Conservation (phyloP, 78 protist species). For the Tieghemostelium lacteum region DNA sequence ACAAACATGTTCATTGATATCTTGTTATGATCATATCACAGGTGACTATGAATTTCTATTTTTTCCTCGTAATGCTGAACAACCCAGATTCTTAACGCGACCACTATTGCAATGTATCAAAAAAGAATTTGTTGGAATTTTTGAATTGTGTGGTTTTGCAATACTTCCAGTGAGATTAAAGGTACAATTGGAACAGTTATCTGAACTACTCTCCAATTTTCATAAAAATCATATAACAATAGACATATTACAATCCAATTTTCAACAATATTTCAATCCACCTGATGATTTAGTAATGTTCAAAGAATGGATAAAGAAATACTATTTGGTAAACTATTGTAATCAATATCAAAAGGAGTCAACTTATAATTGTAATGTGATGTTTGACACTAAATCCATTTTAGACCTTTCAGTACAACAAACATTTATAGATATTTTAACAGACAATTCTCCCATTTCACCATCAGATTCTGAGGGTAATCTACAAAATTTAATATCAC, state of each 20-base stretch:
- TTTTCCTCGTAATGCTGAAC: constrained; percentile 57
- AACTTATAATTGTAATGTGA: background rate
- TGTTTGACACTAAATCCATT: background rate
- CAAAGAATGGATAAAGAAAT: constrained; percentile 24
- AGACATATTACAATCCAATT: background rate
- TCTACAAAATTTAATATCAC: too few species aligned
- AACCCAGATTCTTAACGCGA: constrained; percentile 29
- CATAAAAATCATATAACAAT: background rate
- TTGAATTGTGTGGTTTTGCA: constrained; percentile 49
- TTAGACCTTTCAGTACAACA: background rate
- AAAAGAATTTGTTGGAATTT: constrained; percentile 70
- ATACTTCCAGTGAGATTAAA: constrained; percentile 54
- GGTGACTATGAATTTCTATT: constrained; percentile 11
- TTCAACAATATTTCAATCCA: background rate
- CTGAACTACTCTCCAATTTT: background rate
- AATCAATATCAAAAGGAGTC: background rate
- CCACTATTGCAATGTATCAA: constrained; percentile 41
- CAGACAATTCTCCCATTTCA: constrained; percentile 39
- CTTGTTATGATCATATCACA: background rate
- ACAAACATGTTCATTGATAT: constrained; percentile 41
- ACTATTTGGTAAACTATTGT: background rate
- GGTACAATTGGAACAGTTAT: constrained; percentile 23
- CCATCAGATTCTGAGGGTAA: background rate
- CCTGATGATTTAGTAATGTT: background rate
- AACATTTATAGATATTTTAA: constrained; percentile 14